Conservation (phyloP, 805 yeast species). For the Kodamaea hsintzibuensis region DNA sequence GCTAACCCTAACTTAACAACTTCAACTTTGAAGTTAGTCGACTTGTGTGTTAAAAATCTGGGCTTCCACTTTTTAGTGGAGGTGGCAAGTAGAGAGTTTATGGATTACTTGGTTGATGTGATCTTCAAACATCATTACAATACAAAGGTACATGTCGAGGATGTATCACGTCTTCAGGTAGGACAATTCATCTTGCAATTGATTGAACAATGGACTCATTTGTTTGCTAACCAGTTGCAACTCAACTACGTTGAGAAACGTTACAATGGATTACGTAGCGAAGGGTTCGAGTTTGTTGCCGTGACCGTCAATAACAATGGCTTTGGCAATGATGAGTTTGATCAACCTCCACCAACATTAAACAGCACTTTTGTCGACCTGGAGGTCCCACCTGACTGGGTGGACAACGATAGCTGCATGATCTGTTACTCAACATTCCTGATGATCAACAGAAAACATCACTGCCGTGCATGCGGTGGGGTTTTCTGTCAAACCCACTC, state of each 20-base stretch:
- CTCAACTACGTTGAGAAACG: slow-evolving; percentile 62
- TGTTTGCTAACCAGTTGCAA: slow-evolving; percentile 68
- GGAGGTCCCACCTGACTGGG: slow-evolving; percentile 96
- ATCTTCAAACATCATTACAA: slow-evolving; percentile 42
- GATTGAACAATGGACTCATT: slow-evolving; percentile 75
- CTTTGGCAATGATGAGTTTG: slow-evolving; percentile 24
- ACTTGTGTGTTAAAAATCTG: slow-evolving; percentile 88
- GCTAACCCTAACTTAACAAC: slow-evolving; percentile 79
- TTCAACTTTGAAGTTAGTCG: slow-evolving; percentile 74
- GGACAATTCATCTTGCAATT: slow-evolving; percentile 59
- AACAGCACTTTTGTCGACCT: slow-evolving; percentile 66
- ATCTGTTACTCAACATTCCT: slow-evolving; percentile 80
- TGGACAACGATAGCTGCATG: slow-evolving; percentile 94
- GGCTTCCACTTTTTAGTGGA: slow-evolving; percentile 83
- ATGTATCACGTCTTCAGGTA: slow-evolving; percentile 38
- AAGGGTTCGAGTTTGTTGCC: slow-evolving; percentile 67
- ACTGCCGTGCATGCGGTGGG: slow-evolving; percentile 97
- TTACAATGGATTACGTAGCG: slow-evolving; percentile 58
- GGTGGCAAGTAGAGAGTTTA: slow-evolving; percentile 79
- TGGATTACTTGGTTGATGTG: slow-evolving; percentile 68
- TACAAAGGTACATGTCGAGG: slow-evolving; percentile 20
- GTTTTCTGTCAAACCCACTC: slow-evolving; percentile 88
- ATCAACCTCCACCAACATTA: slow-evolving; percentile 33
- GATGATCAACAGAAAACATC: slow-evolving; percentile 87
- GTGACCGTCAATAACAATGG: neutral